phyloP scores from a whole-genome alignment of 441 rosid species.

The Bruguiera hainesii region DNA sequence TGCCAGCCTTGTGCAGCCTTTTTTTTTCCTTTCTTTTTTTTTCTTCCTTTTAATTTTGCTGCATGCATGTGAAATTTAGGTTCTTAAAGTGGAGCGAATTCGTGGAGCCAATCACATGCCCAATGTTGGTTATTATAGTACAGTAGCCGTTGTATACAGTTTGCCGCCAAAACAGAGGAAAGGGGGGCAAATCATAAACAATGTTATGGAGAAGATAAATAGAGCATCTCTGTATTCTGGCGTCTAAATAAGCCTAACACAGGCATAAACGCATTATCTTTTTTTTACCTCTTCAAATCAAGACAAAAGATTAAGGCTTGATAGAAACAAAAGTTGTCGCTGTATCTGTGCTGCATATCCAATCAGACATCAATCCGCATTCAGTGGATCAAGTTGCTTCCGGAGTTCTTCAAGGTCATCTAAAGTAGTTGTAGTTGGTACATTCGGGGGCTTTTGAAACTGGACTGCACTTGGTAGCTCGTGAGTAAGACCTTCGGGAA shows the following conservation, averaged over 20 bases:
- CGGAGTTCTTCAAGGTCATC: constrained; percentile 82
- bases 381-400: constrained; percentile 87
- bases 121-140: not conserved
- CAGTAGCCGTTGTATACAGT: not conserved
- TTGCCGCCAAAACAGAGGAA: not conserved
- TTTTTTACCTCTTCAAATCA: no score
- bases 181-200: not conserved
- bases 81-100: no score
- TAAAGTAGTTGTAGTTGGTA: constrained; percentile 34
- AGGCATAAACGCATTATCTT: not conserved
- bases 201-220: no score
- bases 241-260: not conserved
- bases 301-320: no score
- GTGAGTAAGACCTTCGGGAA: constrained; percentile 80
- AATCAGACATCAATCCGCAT: constrained; percentile 37
- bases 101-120: not conserved
- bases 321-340: not conserved
- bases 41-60: no score
- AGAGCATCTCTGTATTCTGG: no score
- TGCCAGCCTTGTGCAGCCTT: no score
- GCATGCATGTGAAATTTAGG: no score
- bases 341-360: not conserved
- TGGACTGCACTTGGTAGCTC: constrained; percentile 87
- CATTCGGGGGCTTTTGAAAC: constrained; percentile 41
- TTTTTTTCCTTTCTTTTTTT: no score